phyloP scores from a whole-genome alignment of 2,329 filamentous ascomycete species.

The Fusarium clavum region DNA sequence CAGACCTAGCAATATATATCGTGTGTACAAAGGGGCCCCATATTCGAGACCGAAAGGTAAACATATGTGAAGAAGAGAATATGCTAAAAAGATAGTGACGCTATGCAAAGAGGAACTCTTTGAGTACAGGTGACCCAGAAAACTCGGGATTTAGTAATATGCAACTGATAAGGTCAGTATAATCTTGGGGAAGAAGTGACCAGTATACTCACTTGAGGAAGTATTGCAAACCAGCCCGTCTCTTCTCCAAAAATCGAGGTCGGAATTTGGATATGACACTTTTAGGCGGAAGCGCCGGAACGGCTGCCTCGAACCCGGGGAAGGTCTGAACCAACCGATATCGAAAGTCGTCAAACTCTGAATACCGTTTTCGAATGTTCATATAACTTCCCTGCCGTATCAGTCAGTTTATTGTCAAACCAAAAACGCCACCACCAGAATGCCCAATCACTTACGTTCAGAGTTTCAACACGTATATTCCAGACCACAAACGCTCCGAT shows the following conservation, averaged over 20 bases:
- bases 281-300: slow-evolving; percentile 92
- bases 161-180: slow-evolving; percentile 68
- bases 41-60: slow-evolving; percentile 22
- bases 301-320: slow-evolving; percentile 83
- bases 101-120: slow-evolving; percentile 85
- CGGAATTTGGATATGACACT: slow-evolving; percentile 89
- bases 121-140: slow-evolving; percentile 87
- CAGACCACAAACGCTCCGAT: slow-evolving; percentile 95
- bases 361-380: slow-evolving; percentile 80
- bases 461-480: slow-evolving; percentile 88
- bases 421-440: slow-evolving; percentile 10
- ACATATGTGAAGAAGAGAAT: slow-evolving; percentile 41
- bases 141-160: slow-evolving; percentile 94
- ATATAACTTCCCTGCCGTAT: slow-evolving; percentile 66
- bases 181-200: not conserved
- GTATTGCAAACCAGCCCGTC: slow-evolving; percentile 85
- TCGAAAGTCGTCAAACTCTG: slow-evolving; percentile 90
- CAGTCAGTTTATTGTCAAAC: slow-evolving; percentile 7
- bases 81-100: slow-evolving; percentile 17
- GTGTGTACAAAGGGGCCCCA: slow-evolving; percentile 42
- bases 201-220: slow-evolving; percentile 81
- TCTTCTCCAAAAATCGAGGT: slow-evolving; percentile 84
- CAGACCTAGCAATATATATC: slow-evolving; percentile 28
- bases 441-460: slow-evolving; percentile 68
- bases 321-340: slow-evolving; percentile 81